Percentiles rank a stretch among this genome's conserved stretches.
These are phyloP conservation scores for Taphrina wiesneri DNA, from an alignment of 1,139 yeast genomes.

Conservation along the genomic window DNA sequence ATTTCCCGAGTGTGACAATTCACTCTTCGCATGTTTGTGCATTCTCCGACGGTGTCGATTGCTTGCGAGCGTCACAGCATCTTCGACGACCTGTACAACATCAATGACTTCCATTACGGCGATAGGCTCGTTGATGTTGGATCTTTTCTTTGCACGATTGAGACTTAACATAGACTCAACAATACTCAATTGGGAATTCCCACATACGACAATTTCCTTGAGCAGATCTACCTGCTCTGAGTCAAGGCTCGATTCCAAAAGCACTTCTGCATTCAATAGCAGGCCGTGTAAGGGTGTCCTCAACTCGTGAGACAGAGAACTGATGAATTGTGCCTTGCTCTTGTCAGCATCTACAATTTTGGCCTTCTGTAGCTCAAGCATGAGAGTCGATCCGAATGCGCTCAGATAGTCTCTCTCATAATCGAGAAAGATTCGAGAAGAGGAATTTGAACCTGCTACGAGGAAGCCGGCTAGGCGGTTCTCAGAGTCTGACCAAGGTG, in stretches of 20 bases:
- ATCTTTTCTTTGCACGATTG: not conserved
- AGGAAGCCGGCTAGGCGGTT: not conserved
- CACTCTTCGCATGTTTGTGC: not conserved
- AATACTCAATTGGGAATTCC: constrained; percentile 23
- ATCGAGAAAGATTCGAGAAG: not conserved
- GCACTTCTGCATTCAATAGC: constrained; percentile 21
- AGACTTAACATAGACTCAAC: constrained; percentile 10
- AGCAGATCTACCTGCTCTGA: constrained; percentile 9
- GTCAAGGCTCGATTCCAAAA: not conserved
- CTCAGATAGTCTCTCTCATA: not conserved
- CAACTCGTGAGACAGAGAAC: constrained; percentile 27
- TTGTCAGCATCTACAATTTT: not conserved
- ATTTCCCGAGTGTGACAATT: not conserved
- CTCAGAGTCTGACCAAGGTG: not conserved
- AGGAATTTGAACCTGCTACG: not conserved
- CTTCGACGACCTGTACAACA: constrained; percentile 9
- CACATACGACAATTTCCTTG: constrained; percentile 21
- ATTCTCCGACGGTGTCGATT: not conserved
- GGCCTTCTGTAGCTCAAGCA: constrained; percentile 6
- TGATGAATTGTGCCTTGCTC: constrained; percentile 1
- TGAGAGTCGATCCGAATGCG: constrained; percentile 11
- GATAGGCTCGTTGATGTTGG: not conserved
- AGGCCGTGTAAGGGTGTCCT: constrained; percentile 33
- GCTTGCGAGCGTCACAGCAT: constrained; percentile 1
- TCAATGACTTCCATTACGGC: not conserved